A percentile compares a stretch with the other conserved stretches of the same genome.
phyloP scores from a whole-genome alignment of 495 filamentous ascomycete species.

The Pyrenula massariospora region DNA sequence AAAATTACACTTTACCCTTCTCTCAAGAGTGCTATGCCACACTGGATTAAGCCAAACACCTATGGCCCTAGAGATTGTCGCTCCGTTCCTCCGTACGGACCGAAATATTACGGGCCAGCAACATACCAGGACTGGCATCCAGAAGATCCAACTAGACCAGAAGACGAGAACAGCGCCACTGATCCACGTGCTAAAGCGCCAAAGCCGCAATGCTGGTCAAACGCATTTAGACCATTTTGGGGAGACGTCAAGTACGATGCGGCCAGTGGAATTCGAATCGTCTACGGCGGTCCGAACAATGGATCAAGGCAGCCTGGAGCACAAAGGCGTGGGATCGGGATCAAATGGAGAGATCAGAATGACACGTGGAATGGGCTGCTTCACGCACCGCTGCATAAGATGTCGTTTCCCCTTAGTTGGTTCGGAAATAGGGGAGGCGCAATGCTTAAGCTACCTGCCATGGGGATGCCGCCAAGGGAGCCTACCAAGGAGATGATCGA shows the following conservation, averaged over 20 bases:
- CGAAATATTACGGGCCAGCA: neutral
- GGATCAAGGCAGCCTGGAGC: neutral
- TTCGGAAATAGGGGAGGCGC: neutral
- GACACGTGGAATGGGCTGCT: neutral
- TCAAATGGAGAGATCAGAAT: neutral
- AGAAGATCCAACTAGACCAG: neutral
- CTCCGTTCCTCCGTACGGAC: neutral
- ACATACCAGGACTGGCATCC: neutral
- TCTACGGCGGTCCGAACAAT: neutral
- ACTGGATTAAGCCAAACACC: too few relatives aligned
- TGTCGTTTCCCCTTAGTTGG: neutral
- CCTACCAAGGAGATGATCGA: neutral
- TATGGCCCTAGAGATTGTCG: neutral
- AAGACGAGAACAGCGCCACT: neutral
- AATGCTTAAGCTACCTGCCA: neutral
- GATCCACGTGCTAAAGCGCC: neutral
- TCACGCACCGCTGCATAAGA: neutral
- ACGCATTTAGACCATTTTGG: neutral
- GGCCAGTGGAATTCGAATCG: neutral
- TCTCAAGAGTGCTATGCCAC: too few relatives aligned
- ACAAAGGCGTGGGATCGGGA: neutral
- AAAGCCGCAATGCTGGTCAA: neutral
- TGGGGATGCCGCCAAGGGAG: conserved; percentile 1
- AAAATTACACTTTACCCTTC: too few relatives aligned
- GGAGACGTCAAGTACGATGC: neutral